phyloP scores from a whole-genome alignment of 1,139 yeast species.

The Meyerozyma carpophila region DNA sequence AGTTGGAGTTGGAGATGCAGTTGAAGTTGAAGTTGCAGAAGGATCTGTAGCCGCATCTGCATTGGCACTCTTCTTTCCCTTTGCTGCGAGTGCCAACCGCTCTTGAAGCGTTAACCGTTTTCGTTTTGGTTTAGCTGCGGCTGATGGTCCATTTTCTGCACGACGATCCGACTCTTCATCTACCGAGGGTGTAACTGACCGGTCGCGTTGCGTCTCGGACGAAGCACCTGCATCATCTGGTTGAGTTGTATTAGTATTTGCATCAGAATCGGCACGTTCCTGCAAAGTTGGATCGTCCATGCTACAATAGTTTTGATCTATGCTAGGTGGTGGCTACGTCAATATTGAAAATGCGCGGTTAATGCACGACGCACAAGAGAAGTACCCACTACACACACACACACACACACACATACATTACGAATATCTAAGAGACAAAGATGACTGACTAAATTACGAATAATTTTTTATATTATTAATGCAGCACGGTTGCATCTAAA shows the following conservation, averaged over 20 bases:
- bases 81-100: slow-evolving; percentile 76
- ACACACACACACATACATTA: too few relatives aligned
- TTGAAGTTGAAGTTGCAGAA: too few relatives aligned
- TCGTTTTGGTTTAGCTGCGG: slow-evolving; percentile 14
- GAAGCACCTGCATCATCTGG: background rate
- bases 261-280: background rate
- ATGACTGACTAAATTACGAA: too few relatives aligned
- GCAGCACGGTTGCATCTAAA: too few relatives aligned
- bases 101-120: slow-evolving; percentile 71
- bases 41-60: too few relatives aligned
- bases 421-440: too few relatives aligned
- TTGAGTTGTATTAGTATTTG: background rate
- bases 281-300: background rate
- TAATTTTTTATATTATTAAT: too few relatives aligned
- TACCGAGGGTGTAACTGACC: background rate
- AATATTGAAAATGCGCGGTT: background rate
- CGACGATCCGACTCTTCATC: background rate
- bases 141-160: background rate
- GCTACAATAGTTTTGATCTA: background rate
- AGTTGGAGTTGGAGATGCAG: background rate
- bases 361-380: too few relatives aligned
- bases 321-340: too few relatives aligned
- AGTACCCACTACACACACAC: too few relatives aligned
- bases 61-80: slow-evolving; percentile 27
- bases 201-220: background rate